Evolutionary conservation across 345 rosid genomes (phyloP).

Genomic region (Balakata baccata): DNA sequence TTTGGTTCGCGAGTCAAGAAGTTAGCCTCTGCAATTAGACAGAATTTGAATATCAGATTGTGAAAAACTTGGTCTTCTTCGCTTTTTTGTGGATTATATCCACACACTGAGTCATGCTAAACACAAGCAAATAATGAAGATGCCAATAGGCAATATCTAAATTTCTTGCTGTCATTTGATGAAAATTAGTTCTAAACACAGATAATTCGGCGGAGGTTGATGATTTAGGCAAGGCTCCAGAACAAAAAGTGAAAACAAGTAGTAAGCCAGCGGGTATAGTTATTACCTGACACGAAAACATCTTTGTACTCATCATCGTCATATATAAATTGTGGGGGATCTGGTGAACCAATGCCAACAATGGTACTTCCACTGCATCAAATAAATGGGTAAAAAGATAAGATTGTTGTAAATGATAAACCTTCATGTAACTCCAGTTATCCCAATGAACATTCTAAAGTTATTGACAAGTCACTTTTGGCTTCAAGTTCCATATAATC

Average conservation of each 20-base stretch:
- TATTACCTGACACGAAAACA: constrained; percentile 81
- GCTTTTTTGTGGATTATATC: too few species aligned
- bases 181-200: background rate
- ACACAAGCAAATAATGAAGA: background rate
- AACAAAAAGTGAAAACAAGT: background rate
- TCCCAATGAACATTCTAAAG: background rate
- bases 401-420: background rate
- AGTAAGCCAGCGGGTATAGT: background rate
- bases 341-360: constrained; percentile 89
- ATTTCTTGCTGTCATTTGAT: background rate
- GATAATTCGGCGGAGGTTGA: background rate
- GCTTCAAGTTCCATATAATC: background rate
- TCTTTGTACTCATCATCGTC: constrained; percentile 76
- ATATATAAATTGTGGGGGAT: constrained; percentile 82
- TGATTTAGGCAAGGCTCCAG: background rate
- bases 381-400: constrained; percentile 12
- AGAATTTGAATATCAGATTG: background rate
- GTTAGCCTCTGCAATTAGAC: constrained; percentile 63
- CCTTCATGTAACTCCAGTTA: background rate
- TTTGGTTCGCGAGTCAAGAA: constrained; percentile 69
- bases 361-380: constrained; percentile 86
- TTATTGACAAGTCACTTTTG: background rate
- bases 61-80: background rate
- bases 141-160: background rate
- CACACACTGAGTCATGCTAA: background rate